Conservation (phyloP, 805 yeast species). For the Yarrowia alimentaria region DNA sequence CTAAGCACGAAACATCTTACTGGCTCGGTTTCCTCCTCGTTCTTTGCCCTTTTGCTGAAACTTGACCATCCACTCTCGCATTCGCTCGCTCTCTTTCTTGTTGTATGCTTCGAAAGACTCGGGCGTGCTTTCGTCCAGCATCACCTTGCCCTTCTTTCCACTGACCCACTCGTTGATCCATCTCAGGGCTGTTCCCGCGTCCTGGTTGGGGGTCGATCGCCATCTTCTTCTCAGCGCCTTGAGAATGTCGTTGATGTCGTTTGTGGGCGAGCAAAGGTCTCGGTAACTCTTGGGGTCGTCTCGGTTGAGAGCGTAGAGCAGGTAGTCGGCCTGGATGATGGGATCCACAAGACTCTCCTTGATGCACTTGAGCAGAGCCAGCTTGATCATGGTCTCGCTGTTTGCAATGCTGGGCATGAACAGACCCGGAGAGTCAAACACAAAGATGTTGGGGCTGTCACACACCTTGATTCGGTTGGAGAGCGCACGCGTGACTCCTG, state of each 20-base stretch:
- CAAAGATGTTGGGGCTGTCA: slow-evolving; percentile 58
- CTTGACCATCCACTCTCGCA: slow-evolving; percentile 22
- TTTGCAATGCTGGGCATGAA: slow-evolving; percentile 70
- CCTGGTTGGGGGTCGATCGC: slow-evolving; percentile 8
- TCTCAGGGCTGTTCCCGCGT: slow-evolving; percentile 20
- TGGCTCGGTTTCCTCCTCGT: slow-evolving; percentile 18
- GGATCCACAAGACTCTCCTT: slow-evolving; percentile 73
- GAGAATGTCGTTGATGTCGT: slow-evolving; percentile 55
- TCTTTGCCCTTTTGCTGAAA: slow-evolving; percentile 20
- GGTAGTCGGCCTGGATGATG: slow-evolving; percentile 78
- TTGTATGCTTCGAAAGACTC: slow-evolving; percentile 15
- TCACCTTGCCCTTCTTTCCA: slow-evolving; percentile 24
- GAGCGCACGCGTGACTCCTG: slow-evolving; percentile 84
- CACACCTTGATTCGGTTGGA: slow-evolving; percentile 70
- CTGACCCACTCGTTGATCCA: slow-evolving; percentile 27
- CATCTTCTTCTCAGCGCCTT: slow-evolving; percentile 1
- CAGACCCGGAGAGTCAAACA: slow-evolving; percentile 93
- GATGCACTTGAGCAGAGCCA: slow-evolving; percentile 74
- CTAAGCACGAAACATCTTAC: slow-evolving; percentile 5
- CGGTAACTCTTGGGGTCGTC: slow-evolving; percentile 38
- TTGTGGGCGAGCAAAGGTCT: slow-evolving; percentile 63
- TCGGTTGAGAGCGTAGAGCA: slow-evolving; percentile 66
- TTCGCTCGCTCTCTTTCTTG: slow-evolving; percentile 17
- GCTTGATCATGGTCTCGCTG: slow-evolving; percentile 67
- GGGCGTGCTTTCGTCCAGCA: slow-evolving; percentile 10